These are phyloP conservation scores for Ophiocordyceps australis DNA, from an alignment of 2,329 filamentous ascomycete genomes.

Conservation along the genomic window DNA sequence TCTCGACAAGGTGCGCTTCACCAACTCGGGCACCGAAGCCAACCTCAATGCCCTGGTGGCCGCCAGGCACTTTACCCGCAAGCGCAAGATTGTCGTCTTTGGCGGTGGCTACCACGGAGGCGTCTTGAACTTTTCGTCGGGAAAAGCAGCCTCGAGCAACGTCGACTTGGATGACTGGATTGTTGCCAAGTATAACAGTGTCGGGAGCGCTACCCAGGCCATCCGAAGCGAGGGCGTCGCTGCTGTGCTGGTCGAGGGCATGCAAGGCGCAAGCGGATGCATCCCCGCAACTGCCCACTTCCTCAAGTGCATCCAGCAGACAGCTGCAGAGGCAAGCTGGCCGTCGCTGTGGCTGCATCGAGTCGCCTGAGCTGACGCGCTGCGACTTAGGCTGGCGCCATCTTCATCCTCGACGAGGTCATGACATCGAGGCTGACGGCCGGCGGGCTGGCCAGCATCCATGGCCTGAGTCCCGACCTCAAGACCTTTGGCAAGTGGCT, in stretches of 20 bases:
- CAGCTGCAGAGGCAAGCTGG: constrained; percentile 17
- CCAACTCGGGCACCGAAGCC: constrained; percentile 49
- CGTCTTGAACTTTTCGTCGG: constrained; percentile 15
- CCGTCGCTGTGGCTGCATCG: not conserved
- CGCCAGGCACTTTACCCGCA: constrained; percentile 25
- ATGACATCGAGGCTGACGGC: constrained; percentile 43
- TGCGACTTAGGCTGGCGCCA: constrained; percentile 20
- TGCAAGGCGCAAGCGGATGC: constrained; percentile 46
- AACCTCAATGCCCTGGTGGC: constrained; percentile 39
- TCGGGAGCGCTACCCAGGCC: constrained; percentile 21
- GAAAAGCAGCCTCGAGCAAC: constrained; percentile 19
- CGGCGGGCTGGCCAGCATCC: constrained; percentile 25
- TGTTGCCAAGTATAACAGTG: constrained; percentile 43
- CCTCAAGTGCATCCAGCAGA: constrained; percentile 26
- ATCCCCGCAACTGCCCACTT: constrained; percentile 32
- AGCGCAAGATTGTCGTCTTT: constrained; percentile 30
- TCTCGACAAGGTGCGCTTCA: constrained; percentile 39
- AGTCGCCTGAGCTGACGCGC: not conserved
- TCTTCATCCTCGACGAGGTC: constrained; percentile 56
- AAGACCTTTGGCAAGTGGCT: constrained; percentile 49
- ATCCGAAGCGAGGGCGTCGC: constrained; percentile 30
- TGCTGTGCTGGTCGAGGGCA: constrained; percentile 46
- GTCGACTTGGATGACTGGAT: constrained; percentile 37
- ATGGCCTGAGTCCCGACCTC: constrained; percentile 36
- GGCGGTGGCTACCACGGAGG: constrained; percentile 22